Base-by-base conservation (phyloP, 345 rosid species). In the Bruguiera sexangula region DNA sequence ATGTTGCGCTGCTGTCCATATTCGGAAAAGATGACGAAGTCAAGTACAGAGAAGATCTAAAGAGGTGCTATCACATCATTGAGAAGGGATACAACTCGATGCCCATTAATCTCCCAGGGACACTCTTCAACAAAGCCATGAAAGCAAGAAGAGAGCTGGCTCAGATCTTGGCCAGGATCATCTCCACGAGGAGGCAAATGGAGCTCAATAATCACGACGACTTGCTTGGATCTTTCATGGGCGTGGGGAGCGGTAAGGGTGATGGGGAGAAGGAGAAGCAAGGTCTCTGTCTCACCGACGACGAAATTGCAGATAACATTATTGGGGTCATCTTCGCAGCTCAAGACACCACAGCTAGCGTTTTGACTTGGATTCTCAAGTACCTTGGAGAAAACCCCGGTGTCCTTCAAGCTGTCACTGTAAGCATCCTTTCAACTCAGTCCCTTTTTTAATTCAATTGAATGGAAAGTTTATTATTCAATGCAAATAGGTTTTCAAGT, bases 61-160 rank as follows among this genome's bases (percentile, higher is more conserved):
- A 89, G 74, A 76, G 85, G 69, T 88, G 93, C 60, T 95, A 95
- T 82, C 89, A 91, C 87, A 78, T 88, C 79, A 92, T 95, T 10
- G 99, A 95, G 70, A 83, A 88, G 68, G 99, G 96, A 0, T 95
- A 95, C 87, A 95, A 95, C 71, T 95, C 99, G n/a, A 88, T 95
- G 97, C 97, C 96, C 19, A 74, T 95, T 8, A 88, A 92, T 66
- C 81, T 95, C 18, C 97, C 99, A 0, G 99, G 97, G 16, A 95
- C 99, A 8, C 91, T 91, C 11, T 91, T 91, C 83, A 54, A 89
- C 88, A 86, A 88, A 78, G 72, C 98, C 4, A 94, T 94, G 97
- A 89, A 81, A 74, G 95, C 98, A 60, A 88, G 99, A 27, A 88
- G 84, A 21, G 90, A 92, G 68, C 82, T 94, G 8, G 90, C 88